Conservation (phyloP, 2,329 filamentous ascomycete genomes). For the Zymoseptoria brevis region DNA sequence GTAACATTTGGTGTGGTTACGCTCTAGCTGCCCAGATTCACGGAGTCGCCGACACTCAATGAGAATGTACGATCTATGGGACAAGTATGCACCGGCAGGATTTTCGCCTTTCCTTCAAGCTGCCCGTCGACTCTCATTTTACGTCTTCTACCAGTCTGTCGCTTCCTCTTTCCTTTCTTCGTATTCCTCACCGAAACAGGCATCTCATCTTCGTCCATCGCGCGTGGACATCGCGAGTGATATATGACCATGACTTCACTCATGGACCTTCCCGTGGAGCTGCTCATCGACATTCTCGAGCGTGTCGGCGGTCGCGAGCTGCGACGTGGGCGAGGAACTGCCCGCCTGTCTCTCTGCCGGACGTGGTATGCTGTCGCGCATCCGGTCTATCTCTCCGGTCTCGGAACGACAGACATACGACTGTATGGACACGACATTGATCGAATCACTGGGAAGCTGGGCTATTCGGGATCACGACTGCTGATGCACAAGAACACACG, state of each 20-base stretch:
- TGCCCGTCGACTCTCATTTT: background rate
- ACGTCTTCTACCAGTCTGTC: background rate
- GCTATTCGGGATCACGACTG: slow-evolving; percentile 3
- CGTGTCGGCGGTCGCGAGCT: slow-evolving; percentile 17
- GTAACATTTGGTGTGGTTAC: background rate
- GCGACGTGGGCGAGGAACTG: slow-evolving; percentile 6
- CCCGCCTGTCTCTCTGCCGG: slow-evolving; percentile 9
- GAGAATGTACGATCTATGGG: background rate
- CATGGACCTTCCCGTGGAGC: slow-evolving; percentile 12
- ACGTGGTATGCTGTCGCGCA: slow-evolving; percentile 12
- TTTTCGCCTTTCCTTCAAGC: background rate
- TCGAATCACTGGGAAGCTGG: slow-evolving; percentile 6
- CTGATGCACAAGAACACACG: slow-evolving; percentile 17
- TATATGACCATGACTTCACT: slow-evolving; percentile 8
- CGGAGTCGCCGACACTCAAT: slow-evolving; percentile 2
- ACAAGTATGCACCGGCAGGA: background rate
- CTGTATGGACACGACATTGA: slow-evolving; percentile 10
- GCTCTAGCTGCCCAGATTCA: background rate
- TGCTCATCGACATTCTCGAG: slow-evolving; percentile 13
- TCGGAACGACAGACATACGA: slow-evolving; percentile 7
- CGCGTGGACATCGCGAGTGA: background rate
- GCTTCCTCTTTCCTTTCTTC: background rate
- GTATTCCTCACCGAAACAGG: background rate
- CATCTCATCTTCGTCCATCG: background rate
- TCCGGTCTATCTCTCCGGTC: slow-evolving; percentile 11